A percentile compares a stretch with the other conserved stretches of the same genome.
These are phyloP conservation scores for Lactarius trivialis DNA, from an alignment of 768 basidiomycete species.

Conservation along the genomic window DNA sequence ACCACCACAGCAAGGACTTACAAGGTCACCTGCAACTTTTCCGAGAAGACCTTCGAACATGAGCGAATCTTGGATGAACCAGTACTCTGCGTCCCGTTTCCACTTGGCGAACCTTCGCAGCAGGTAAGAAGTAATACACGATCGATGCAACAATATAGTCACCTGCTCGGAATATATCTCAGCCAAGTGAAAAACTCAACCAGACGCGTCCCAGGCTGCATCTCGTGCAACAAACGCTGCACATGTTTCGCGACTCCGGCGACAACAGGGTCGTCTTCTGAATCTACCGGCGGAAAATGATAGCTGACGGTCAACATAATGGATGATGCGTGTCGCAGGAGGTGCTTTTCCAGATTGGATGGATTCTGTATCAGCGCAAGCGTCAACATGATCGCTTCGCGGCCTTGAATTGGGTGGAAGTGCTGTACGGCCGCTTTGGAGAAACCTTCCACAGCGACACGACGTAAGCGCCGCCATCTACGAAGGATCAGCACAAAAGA, in stretches of 20 bases:
- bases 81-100: too few relatives aligned
- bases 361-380: slow-evolving; percentile 28
- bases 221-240: too few relatives aligned
- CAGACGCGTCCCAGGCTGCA: too few relatives aligned
- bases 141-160: too few relatives aligned
- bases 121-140: too few relatives aligned
- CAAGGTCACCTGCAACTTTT: too few relatives aligned
- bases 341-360: slow-evolving; percentile 23
- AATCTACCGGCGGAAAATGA: slow-evolving; percentile 1
- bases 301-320: slow-evolving; percentile 25
- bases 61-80: too few relatives aligned
- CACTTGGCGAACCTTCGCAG: too few relatives aligned
- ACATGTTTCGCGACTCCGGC: not conserved
- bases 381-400: slow-evolving; percentile 26
- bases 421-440: slow-evolving; percentile 26
- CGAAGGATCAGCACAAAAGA: not conserved
- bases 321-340: slow-evolving; percentile 20
- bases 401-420: slow-evolving; percentile 28
- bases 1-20: too few relatives aligned
- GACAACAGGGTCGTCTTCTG: slow-evolving; percentile 6
- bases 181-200: too few relatives aligned
- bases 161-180: too few relatives aligned
- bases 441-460: slow-evolving; percentile 24
- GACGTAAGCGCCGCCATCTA: slow-evolving; percentile 26
- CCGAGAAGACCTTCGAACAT: too few relatives aligned